These are phyloP conservation scores for Eimeria acervulina DNA, from an alignment of 169 alveolate species.

Conservation along the genomic window DNA sequence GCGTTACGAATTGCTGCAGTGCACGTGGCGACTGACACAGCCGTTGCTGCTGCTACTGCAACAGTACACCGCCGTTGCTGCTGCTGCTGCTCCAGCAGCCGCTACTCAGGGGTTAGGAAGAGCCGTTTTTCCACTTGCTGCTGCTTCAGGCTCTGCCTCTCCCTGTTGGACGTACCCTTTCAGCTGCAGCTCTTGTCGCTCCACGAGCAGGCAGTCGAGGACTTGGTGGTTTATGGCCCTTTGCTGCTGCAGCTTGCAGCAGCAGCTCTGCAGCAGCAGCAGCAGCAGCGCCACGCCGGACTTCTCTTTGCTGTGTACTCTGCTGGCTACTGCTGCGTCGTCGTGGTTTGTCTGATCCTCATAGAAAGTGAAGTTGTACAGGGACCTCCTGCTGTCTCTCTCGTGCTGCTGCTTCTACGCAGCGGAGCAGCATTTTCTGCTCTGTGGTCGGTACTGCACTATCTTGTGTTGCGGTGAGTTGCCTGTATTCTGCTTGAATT, in stretches of 20 bases:
- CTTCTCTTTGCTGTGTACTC: constrained; percentile 13
- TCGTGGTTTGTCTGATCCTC: constrained; percentile 6
- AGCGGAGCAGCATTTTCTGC: constrained; percentile 49
- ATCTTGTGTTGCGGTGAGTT: constrained; percentile 40
- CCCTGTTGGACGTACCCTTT: constrained; percentile 49
- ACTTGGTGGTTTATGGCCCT: constrained; percentile 64
- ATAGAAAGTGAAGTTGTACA: neutral
- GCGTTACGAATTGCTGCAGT: neutral
- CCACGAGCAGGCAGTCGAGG: constrained; percentile 56
- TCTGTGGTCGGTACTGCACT: constrained; percentile 29
- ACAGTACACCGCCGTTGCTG: neutral
- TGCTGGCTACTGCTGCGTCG: neutral
- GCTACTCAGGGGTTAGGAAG: neutral
- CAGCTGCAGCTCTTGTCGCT: constrained; percentile 52
- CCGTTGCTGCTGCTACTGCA: constrained; percentile 44
- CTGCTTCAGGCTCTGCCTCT: constrained; percentile 53
- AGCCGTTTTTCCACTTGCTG: neutral
- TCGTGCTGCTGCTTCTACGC: constrained; percentile 51
- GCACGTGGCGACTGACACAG: neutral
- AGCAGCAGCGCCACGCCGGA: constrained; percentile 44
- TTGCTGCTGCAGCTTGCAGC: constrained; percentile 68
- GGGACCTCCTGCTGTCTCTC: constrained; percentile 47
- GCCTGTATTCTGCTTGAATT: neutral
- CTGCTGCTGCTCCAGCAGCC: constrained; percentile 6
- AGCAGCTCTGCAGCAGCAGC: constrained; percentile 65